These are phyloP conservation scores for Monosporascus sp. DNA, from an alignment of 2,329 filamentous ascomycete species.

Conservation along the genomic window DNA sequence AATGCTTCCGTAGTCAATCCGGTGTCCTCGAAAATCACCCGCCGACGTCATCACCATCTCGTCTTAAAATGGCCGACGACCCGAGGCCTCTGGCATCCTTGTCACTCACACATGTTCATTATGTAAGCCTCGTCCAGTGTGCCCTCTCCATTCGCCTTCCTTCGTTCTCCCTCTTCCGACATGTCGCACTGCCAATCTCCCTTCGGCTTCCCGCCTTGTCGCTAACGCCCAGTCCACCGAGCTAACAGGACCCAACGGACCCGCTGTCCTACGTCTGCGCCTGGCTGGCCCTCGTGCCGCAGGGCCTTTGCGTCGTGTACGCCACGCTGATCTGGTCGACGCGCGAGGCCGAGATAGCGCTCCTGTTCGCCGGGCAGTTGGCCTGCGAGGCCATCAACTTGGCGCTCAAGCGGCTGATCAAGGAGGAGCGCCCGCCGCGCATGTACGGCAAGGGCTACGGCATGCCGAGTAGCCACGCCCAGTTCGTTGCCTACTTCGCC, in stretches of 20 bases:
- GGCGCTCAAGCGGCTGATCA: constrained; percentile 80
- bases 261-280: constrained; percentile 81
- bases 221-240: background rate
- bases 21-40: background rate
- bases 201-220: background rate
- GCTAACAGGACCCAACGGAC: constrained; percentile 72
- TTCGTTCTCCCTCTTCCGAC: too few species aligned
- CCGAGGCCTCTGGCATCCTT: constrained; percentile 70
- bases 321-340: constrained; percentile 85
- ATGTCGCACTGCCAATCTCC: background rate
- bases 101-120: constrained; percentile 92
- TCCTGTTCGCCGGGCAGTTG: constrained; percentile 91
- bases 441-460: constrained; percentile 91
- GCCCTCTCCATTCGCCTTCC: background rate
- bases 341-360: constrained; percentile 79
- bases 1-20: too few species aligned
- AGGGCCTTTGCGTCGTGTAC: constrained; percentile 86
- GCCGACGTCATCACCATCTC: constrained; percentile 1
- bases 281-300: constrained; percentile 89
- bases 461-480: constrained; percentile 91
- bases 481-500: constrained; percentile 91
- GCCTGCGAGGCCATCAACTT: constrained; percentile 91
- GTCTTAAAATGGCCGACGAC: constrained; percentile 34
- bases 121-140: constrained; percentile 53
- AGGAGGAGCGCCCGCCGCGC: constrained; percentile 81